Evolutionary conservation across 169 alveolate species (phyloP).

Genomic region (Pseudocohnilembus persalinus): DNA sequence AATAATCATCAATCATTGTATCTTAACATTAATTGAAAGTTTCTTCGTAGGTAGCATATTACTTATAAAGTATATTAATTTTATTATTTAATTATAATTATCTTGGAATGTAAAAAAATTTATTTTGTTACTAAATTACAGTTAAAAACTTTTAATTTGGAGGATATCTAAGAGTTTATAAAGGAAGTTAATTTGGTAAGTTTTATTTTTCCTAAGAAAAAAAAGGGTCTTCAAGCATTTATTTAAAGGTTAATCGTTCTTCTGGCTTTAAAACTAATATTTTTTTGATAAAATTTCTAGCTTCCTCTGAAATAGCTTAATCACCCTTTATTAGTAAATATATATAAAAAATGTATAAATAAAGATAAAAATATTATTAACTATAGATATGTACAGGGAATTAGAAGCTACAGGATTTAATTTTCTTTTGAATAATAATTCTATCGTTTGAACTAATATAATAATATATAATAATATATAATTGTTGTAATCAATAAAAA

Average conservation of each 20-base stretch:
- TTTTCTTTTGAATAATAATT: conserved; percentile 60
- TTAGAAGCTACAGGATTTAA: conserved; percentile 55
- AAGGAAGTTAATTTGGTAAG: not conserved
- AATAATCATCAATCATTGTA: no score
- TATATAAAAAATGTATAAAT: no score
- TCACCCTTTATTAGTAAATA: not conserved
- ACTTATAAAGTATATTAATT: no score
- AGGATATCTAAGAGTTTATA: not conserved
- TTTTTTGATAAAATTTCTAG: conserved; percentile 58
- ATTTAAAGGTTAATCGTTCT: conserved; percentile 65
- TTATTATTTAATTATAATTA: no score
- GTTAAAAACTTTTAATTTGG: not conserved
- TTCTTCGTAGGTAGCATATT: no score
- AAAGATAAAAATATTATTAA: no score
- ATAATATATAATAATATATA: conserved; percentile 21
- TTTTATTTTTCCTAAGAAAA: not conserved
- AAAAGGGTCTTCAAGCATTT: conserved; percentile 57
- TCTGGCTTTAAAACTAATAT: conserved; percentile 70
- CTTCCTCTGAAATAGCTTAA: conserved; percentile 51
- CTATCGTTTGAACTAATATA: conserved; percentile 43
- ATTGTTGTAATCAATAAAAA: not conserved
- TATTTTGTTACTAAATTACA: no score
- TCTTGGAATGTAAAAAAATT: no score
- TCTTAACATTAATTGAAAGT: no score
- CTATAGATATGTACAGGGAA: conserved; percentile 50